phyloP scores from a whole-genome alignment of 1,284 basidiomycete genomes.

The Xerocomus minutiporus region DNA sequence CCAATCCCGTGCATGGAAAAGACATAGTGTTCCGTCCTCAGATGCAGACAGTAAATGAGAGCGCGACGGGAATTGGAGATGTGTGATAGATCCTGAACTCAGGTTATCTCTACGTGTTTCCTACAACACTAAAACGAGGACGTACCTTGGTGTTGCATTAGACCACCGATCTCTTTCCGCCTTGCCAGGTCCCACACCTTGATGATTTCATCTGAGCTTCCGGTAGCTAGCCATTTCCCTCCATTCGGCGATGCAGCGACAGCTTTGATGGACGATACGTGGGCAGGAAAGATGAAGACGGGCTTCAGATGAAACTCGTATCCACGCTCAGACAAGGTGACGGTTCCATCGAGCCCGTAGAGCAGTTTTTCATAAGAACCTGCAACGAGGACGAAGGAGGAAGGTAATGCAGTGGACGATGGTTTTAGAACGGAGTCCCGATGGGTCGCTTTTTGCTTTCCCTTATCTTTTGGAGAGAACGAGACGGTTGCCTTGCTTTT shows the following conservation, averaged over 20 bases:
- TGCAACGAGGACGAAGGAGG: slow-evolving; percentile 79
- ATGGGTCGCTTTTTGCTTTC: slow-evolving; percentile 19
- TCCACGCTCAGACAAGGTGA: slow-evolving; percentile 37
- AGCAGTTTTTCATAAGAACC: slow-evolving; percentile 95
- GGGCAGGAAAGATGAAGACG: slow-evolving; percentile 94
- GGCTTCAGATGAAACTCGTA: slow-evolving; percentile 62
- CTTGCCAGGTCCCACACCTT: slow-evolving; percentile 96
- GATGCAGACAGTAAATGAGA: slow-evolving; percentile 88
- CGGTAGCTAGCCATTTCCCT: slow-evolving; percentile 94
- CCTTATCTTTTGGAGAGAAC: slow-evolving; percentile 20
- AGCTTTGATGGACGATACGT: slow-evolving; percentile 88
- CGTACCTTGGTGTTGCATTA: slow-evolving; percentile 89
- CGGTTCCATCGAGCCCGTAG: slow-evolving; percentile 80
- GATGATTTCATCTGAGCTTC: slow-evolving; percentile 90
- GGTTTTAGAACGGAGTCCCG: background rate
- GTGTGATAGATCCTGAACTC: slow-evolving; percentile 78
- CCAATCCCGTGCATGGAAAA: slow-evolving; percentile 95
- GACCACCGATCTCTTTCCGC: slow-evolving; percentile 86
- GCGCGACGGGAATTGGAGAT: slow-evolving; percentile 81
- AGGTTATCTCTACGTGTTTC: background rate
- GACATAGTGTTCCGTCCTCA: slow-evolving; percentile 83
- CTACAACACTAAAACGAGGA: slow-evolving; percentile 8
- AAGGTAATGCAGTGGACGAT: slow-evolving; percentile 33
- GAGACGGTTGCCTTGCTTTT: slow-evolving; percentile 5
- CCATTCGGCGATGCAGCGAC: slow-evolving; percentile 81